Evolutionary conservation across 345 rosid genomes (phyloP).

Genomic region (Lumnitzera littorea): DNA sequence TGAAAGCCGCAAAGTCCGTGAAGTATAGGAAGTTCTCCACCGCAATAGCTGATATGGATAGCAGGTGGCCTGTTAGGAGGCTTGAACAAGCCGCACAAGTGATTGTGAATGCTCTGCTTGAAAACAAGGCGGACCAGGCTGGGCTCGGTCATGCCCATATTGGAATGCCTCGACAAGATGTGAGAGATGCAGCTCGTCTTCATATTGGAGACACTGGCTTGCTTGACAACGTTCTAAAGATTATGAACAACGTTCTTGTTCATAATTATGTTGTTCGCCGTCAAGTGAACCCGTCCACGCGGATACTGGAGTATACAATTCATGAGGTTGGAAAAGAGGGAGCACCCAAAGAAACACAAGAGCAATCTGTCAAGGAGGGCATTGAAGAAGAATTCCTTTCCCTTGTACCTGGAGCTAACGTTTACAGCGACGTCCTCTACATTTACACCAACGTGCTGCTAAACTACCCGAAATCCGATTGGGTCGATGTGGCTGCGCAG

Average conservation of each 20-base stretch:
- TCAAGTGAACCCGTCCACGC: slow-evolving; percentile 45
- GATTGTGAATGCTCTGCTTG: slow-evolving; percentile 53
- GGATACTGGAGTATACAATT: slow-evolving; percentile 69
- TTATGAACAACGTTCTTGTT: slow-evolving; percentile 68
- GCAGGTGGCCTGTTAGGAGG: slow-evolving; percentile 80
- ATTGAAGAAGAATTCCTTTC: slow-evolving; percentile 10
- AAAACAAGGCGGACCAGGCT: slow-evolving; percentile 31
- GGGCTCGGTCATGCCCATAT: slow-evolving; percentile 6
- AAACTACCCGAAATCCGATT: slow-evolving; percentile 45
- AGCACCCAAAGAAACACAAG: not conserved
- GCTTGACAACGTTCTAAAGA: slow-evolving; percentile 75
- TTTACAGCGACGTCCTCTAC: slow-evolving; percentile 43
- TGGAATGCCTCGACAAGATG: slow-evolving; percentile 84
- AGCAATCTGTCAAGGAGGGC: slow-evolving; percentile 9
- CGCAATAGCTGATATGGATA: slow-evolving; percentile 46
- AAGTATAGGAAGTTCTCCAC: slow-evolving; percentile 35
- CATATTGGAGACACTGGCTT: slow-evolving; percentile 90
- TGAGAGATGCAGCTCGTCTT: slow-evolving; percentile 84
- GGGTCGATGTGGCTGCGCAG: slow-evolving; percentile 40
- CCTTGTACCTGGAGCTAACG: slow-evolving; percentile 35
- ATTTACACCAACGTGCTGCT: slow-evolving; percentile 48
- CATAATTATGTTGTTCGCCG: slow-evolving; percentile 48
- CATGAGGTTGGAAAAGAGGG: slow-evolving; percentile 30
- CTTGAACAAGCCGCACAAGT: slow-evolving; percentile 76
- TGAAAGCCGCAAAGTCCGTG: slow-evolving; percentile 23